These are phyloP conservation scores for Hypoxylon sp. DNA, from an alignment of 2,329 filamentous ascomycete genomes.

Conservation along the genomic window DNA sequence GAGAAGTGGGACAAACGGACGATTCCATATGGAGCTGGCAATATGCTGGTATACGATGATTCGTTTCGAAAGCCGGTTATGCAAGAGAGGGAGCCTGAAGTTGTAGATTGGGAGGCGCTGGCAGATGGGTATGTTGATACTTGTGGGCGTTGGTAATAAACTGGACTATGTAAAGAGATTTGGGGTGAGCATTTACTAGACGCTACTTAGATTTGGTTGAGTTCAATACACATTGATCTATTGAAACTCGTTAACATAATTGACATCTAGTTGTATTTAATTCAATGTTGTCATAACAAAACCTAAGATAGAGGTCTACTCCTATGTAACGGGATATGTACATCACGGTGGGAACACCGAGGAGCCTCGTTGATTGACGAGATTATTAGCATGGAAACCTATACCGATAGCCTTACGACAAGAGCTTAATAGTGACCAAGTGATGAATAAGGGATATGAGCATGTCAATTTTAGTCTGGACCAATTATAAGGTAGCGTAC, in stretches of 20 bases:
- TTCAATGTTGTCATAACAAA: too few relatives aligned
- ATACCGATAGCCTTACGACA: background rate
- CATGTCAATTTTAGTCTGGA: background rate
- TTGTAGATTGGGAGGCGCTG: slow-evolving; percentile 29
- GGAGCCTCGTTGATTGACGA: too few relatives aligned
- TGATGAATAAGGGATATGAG: background rate
- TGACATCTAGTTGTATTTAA: background rate
- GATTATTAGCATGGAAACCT: too few relatives aligned
- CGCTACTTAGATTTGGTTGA: background rate
- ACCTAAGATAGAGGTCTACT: background rate
- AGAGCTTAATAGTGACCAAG: background rate
- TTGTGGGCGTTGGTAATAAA: slow-evolving; percentile 5
- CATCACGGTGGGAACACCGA: too few relatives aligned
- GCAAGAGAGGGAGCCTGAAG: slow-evolving; percentile 30
- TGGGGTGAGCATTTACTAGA: background rate
- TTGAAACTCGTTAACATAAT: background rate
- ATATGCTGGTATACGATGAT: slow-evolving; percentile 30
- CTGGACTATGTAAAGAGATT: background rate
- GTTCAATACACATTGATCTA: background rate
- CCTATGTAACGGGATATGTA: too few relatives aligned
- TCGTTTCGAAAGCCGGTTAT: slow-evolving; percentile 29
- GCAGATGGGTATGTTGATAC: slow-evolving; percentile 23
- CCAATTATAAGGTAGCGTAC: slow-evolving; percentile 18
- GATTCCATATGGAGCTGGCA: slow-evolving; percentile 16
- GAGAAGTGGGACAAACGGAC: slow-evolving; percentile 26